Percentiles rank a stretch among this genome's conserved stretches.
Evolutionary conservation across 352 stramenopile genomes (phyloP).

Genomic region (Phytophthora rubi): DNA sequence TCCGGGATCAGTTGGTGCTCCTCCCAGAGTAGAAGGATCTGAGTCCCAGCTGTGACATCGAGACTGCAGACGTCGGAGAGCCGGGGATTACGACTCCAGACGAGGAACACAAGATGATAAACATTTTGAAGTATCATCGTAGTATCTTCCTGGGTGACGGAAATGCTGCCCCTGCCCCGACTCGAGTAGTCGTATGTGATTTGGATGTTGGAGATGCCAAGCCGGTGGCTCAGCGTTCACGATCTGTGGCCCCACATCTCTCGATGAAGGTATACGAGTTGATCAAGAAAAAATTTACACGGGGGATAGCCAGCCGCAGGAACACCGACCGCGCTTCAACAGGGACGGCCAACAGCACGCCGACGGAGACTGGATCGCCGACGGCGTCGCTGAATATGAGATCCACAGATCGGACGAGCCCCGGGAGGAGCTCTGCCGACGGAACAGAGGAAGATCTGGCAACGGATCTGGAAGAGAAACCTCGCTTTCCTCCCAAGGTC

Average conservation of each 20-base stretch:
- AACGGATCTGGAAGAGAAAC: too few relatives aligned
- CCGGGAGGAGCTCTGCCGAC: too few relatives aligned
- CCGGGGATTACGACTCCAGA: background rate
- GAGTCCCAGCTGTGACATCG: background rate
- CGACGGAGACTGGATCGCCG: too few relatives aligned
- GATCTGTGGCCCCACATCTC: background rate
- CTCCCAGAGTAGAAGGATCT: background rate
- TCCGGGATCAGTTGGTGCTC: background rate
- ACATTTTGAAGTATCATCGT: background rate
- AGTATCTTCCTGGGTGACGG: background rate
- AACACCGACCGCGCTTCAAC: too few relatives aligned
- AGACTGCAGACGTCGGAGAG: background rate
- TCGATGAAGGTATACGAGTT: slow-evolving; percentile 9
- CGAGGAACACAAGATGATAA: background rate
- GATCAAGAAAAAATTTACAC: slow-evolving; percentile 4
- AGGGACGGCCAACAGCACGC: too few relatives aligned
- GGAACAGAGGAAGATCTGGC: too few relatives aligned
- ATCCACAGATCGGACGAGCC: too few relatives aligned
- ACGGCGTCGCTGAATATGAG: too few relatives aligned
- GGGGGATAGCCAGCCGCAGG: too few relatives aligned
- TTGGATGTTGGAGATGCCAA: background rate
- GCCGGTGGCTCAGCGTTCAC: background rate
- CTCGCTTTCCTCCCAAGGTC: too few relatives aligned
- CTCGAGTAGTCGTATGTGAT: background rate
- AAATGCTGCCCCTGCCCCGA: background rate